Evolutionary conservation across 1,284 basidiomycete species (phyloP).

Genomic region (Nidula niveotomentosa): DNA sequence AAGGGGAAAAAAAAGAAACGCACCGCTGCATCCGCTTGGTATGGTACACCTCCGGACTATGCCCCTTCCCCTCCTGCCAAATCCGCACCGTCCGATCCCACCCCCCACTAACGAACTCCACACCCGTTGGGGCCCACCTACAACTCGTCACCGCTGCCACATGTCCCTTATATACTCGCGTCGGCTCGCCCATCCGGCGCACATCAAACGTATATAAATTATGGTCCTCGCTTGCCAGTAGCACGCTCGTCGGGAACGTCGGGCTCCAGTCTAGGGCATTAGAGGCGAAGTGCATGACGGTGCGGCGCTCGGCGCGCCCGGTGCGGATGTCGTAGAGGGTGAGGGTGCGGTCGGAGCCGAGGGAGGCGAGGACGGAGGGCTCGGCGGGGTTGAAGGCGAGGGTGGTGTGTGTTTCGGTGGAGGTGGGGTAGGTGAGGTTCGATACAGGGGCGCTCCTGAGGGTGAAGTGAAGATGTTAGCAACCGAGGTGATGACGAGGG

Average conservation of each 20-base stretch:
- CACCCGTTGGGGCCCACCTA: conserved; percentile 95
- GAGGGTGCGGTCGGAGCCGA: conserved; percentile 94
- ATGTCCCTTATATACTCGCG: conserved; percentile 97
- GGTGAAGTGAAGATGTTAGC: neutral
- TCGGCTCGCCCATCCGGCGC: conserved; percentile 79
- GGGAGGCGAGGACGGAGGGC: conserved; percentile 89
- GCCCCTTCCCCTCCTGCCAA: conserved; percentile 89
- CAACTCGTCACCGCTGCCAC: conserved; percentile 95
- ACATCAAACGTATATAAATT: conserved; percentile 99
- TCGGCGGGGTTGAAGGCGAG: conserved; percentile 96
- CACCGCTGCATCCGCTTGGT: conserved; percentile 99
- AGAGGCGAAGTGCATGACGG: conserved; percentile 84
- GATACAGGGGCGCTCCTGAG: conserved; percentile 72
- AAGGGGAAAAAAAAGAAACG: conserved; percentile 6
- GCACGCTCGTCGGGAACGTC: conserved; percentile 87
- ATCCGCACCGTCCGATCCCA: conserved; percentile 96
- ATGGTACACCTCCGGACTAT: conserved; percentile 91
- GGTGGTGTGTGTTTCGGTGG: conserved; percentile 84
- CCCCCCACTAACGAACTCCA: conserved; percentile 93
- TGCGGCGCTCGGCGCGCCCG: conserved; percentile 89
- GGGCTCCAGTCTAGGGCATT: conserved; percentile 96
- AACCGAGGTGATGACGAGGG: neutral
- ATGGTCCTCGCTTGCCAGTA: conserved; percentile 97
- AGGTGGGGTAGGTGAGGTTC: conserved; percentile 80
- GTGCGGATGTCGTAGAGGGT: conserved; percentile 96